Percentiles rank a stretch among this genome's conserved stretches.
Evolutionary conservation across 176 grass and related monocot genomes (phyloP).

Genomic region (Aegilops tauschii): DNA sequence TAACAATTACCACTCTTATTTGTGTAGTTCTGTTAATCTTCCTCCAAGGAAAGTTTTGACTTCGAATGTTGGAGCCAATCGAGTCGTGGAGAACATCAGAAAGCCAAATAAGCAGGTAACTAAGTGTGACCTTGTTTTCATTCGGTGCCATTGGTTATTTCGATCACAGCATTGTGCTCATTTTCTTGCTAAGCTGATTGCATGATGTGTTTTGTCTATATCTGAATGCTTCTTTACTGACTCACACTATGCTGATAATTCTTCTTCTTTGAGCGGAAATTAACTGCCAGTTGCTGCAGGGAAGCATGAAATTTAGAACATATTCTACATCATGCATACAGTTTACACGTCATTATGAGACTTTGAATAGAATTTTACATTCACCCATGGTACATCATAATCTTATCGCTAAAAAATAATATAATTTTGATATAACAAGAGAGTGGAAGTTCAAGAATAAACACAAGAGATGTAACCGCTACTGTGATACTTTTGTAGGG

Average conservation of each 20-base stretch:
- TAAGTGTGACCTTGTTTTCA: constrained; percentile 4
- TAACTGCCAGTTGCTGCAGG: neutral
- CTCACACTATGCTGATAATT: neutral
- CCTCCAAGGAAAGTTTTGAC: constrained; percentile 47
- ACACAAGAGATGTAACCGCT: neutral
- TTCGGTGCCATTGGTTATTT: neutral
- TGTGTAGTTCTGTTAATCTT: constrained; percentile 58
- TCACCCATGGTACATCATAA: neutral
- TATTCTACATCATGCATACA: neutral
- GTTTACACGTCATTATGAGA: neutral
- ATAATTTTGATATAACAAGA: neutral
- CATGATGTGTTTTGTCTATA: neutral
- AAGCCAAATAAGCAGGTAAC: constrained; percentile 56
- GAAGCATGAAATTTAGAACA: neutral
- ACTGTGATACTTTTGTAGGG: constrained; percentile 23
- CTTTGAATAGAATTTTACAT: neutral
- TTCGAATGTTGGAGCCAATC: constrained; percentile 32
- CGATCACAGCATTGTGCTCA: neutral
- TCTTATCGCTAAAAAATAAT: neutral
- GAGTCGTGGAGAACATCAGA: constrained; percentile 25
- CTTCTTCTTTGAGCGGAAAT: neutral
- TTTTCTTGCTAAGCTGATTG: neutral
- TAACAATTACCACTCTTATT: neutral
- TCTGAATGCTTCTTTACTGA: constrained; percentile 5
- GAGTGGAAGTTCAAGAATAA: neutral